Evolutionary conservation across 2,329 filamentous ascomycete species (phyloP), one percentile per base, ranked within the genome.

Genomic region (Teratosphaeria destructans): DNA sequence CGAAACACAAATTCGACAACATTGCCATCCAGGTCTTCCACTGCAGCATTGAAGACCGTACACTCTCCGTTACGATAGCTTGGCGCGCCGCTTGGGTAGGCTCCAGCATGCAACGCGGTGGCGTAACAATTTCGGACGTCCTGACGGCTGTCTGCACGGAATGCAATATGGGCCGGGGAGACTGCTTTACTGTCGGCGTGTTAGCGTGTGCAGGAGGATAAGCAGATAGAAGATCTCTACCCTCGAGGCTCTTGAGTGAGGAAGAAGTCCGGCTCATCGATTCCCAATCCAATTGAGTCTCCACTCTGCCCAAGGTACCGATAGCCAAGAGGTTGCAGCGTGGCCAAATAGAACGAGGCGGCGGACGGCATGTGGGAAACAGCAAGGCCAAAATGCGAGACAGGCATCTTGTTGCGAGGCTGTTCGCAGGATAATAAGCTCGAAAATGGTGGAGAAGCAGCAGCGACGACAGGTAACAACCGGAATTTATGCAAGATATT

Each of bases 11-110:
- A 87, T 70, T 94, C 89, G 70, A 95, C 85, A 66, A 82, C 88
- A 76, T 95, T 95, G 56, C 89, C 89, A 75, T 95, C 90, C 58
- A 89, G 81, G 73, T 95, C 90, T 61, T 85, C 81, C 49, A 90
- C 76, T 6, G 82, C 82, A 55, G 84, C 83, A 63, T 83, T 85
- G 74, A 85, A 79, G 76, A 83, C 77, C 74, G 82, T 75, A 68
- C 77, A 76, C 3, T 81, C 76, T 19, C 77, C 74, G 69, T 81
- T 80, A 59, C 82, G 77, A 69, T 76, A 68, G 66, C 78, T 77
- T 66, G 81, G 82, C 55, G 82, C 77, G 37, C 81, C 81, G 67
- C 84, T 82, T 27, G 83, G 79, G 61, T 78, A 78, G 19, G 79
- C 84, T 56, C 84, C 83, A 54, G 88, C 86, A 66, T 82, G 85